A percentile compares a stretch with the other conserved stretches of the same genome.
Conservation (phyloP, 495 filamentous ascomycete species). For the Terfezia claveryi region DNA sequence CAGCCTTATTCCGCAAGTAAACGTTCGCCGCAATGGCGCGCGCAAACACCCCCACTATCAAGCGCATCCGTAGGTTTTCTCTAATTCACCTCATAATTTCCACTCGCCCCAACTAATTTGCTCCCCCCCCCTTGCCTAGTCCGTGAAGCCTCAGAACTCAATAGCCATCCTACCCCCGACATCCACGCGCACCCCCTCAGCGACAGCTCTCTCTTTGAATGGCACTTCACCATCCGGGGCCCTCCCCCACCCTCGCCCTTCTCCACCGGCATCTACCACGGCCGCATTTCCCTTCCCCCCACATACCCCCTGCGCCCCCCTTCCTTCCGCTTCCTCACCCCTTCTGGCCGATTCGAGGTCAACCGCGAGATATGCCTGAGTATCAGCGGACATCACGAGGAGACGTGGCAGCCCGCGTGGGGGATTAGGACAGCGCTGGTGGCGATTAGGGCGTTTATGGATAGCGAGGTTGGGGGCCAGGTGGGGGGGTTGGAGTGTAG, state of each 20-base stretch:
- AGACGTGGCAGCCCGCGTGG: slow-evolving; percentile 97
- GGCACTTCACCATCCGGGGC: slow-evolving; percentile 95
- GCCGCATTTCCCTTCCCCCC: slow-evolving; percentile 74
- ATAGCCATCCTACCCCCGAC: slow-evolving; percentile 51
- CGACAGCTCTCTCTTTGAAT: slow-evolving; percentile 83
- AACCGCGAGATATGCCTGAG: slow-evolving; percentile 92
- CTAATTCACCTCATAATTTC: background rate
- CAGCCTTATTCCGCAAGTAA: too few relatives aligned
- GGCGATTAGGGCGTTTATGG: slow-evolving; percentile 51
- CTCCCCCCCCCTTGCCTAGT: slow-evolving; percentile 27
- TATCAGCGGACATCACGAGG: slow-evolving; percentile 88
- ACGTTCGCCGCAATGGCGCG: background rate
- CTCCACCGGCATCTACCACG: slow-evolving; percentile 70
- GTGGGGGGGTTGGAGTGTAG: slow-evolving; percentile 65
- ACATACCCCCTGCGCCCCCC: slow-evolving; percentile 79
- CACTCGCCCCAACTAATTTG: slow-evolving; percentile 1
- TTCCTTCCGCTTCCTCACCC: slow-evolving; percentile 81
- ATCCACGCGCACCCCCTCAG: slow-evolving; percentile 54
- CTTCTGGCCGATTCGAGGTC: slow-evolving; percentile 78
- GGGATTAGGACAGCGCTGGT: slow-evolving; percentile 63
- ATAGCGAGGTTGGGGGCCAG: slow-evolving; percentile 52
- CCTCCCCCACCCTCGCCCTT: slow-evolving; percentile 60
- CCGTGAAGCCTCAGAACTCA: slow-evolving; percentile 71
- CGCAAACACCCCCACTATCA: slow-evolving; percentile 52
- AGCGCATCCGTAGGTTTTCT: slow-evolving; percentile 41